Conservation (phyloP, 192 early-diverging fungal genomes). For the Coemansia sp. region DNA sequence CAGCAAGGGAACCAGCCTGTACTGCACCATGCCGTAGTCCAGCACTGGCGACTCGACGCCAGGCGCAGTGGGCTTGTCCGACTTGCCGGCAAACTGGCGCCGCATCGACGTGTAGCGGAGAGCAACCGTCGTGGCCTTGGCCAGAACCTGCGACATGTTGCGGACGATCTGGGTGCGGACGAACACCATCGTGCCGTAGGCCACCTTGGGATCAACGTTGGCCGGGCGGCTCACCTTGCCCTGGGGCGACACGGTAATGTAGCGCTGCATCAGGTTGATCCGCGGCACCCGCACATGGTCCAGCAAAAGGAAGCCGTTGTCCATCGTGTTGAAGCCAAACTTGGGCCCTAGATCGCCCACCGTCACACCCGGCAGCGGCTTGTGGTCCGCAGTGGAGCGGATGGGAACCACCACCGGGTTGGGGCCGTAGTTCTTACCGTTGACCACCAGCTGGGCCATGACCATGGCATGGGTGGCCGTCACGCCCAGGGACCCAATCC, state of each 20-base stretch:
- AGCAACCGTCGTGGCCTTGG: slow-evolving; percentile 66
- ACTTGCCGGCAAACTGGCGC: slow-evolving; percentile 63
- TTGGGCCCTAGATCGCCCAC: slow-evolving; percentile 88
- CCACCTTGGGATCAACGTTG: slow-evolving; percentile 64
- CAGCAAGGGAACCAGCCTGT: slow-evolving; percentile 64
- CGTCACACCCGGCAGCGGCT: slow-evolving; percentile 66
- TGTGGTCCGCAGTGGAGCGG: slow-evolving; percentile 67
- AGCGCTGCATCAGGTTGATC: slow-evolving; percentile 69
- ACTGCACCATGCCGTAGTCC: slow-evolving; percentile 75
- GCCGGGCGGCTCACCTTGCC: slow-evolving; percentile 71
- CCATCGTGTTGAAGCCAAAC: slow-evolving; percentile 78
- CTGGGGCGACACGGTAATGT: slow-evolving; percentile 60
- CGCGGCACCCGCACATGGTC: slow-evolving; percentile 75
- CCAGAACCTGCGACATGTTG: slow-evolving; percentile 51
- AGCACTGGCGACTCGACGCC: slow-evolving; percentile 62
- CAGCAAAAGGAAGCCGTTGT: slow-evolving; percentile 84
- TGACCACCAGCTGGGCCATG: slow-evolving; percentile 70
- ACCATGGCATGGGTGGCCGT: slow-evolving; percentile 79
- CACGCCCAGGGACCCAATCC: slow-evolving; percentile 78
- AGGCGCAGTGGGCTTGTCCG: slow-evolving; percentile 4
- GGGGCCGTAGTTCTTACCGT: slow-evolving; percentile 70
- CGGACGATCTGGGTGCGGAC: slow-evolving; percentile 73
- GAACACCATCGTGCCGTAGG: slow-evolving; percentile 82
- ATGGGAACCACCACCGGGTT: slow-evolving; percentile 78
- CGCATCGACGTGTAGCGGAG: slow-evolving; percentile 66